Base-by-base conservation (phyloP, 352 stramenopile species). In the Thalassiosira livingstoniorum region DNA sequence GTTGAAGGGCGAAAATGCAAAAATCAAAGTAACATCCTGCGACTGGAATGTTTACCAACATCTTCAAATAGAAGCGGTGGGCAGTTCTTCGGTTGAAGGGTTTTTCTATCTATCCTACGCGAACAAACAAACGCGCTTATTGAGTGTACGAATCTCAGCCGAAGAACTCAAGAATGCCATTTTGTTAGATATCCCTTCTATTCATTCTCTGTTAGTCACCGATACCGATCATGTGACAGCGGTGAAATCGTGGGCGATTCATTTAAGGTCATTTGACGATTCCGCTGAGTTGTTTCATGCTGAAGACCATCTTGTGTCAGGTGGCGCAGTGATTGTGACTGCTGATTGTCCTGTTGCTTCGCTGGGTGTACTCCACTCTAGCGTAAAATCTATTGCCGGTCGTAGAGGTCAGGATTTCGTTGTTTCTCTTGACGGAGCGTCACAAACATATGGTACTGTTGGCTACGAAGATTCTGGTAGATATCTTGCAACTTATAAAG, bases 401-500 rank as follows among this genome's bases (percentile, higher is more conserved):
- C 62, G 68, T 29, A 45, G 78, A 54, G 90, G 91, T 27, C 65
- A 90, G 55, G 79, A 88, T 34, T 95, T 90, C 71, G 71, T 91
- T 42, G 82, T 88, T 21, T 58, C 35, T 61, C 75, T 92, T 27
- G 69, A 80, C 66, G 92, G 86, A 35, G 62, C 58, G 23, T 81
- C 68, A 39, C 67, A 65, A 34, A 75, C 85, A 60, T 63, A 74
- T 73, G 91, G 81, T 45, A 82, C 72, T 10, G 79, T 94, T 51
- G 29, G 77, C 21, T 87, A 95, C 68, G 42, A 66, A 0, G 66
- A 84, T 51, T 64, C 91, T 63, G 96, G 96, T 60, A 93, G 93
- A 58, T 98, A 98, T 80, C 63, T 92, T 25, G 96, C 93, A 35
- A 92, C 92, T 4, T 99, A 98, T 79, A 87, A 93, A 4, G 96